phyloP scores from a whole-genome alignment of 2,329 filamentous ascomycete species.

The Bipolaris sorokiniana region DNA sequence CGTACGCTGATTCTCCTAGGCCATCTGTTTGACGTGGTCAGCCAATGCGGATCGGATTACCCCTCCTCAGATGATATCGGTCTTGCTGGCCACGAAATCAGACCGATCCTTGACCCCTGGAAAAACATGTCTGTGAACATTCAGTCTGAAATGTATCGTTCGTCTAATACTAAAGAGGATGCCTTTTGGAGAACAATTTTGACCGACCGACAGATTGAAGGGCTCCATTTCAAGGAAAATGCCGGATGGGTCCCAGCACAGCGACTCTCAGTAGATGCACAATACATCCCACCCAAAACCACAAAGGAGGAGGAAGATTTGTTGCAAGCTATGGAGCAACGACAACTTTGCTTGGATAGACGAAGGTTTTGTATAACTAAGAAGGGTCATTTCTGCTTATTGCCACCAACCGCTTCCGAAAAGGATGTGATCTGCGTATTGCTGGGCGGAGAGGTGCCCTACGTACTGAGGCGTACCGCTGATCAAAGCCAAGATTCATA shows the following conservation, averaged over 20 bases:
- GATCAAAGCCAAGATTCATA: not conserved
- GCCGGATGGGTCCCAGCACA: conserved; percentile 1
- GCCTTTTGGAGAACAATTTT: conserved; percentile 3
- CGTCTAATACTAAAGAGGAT: not conserved
- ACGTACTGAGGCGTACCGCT: not conserved
- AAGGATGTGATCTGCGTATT: conserved; percentile 1
- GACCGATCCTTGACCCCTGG: not conserved
- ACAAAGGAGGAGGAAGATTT: not conserved
- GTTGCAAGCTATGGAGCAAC: not conserved
- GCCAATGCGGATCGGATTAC: not conserved
- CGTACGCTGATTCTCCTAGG: conserved; percentile 1
- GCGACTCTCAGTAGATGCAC: not conserved
- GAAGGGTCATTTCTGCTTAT: conserved; percentile 1
- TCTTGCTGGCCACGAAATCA: not conserved
- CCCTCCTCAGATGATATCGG: not conserved
- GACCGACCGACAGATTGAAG: conserved; percentile 1
- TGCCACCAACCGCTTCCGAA: not conserved
- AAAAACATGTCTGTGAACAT: not conserved
- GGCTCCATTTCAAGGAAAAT: conserved; percentile 1
- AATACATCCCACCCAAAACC: not conserved
- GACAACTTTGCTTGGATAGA: not conserved
- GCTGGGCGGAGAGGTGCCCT: conserved; percentile 2
- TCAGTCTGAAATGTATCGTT: not conserved
- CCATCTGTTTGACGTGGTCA: conserved; percentile 2
- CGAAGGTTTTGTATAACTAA: conserved; percentile 1